Percentiles rank a stretch among this genome's conserved stretches.
Evolutionary conservation across 2,329 filamentous ascomycete species (phyloP).

Genomic region (Chaetomium olivaceum): DNA sequence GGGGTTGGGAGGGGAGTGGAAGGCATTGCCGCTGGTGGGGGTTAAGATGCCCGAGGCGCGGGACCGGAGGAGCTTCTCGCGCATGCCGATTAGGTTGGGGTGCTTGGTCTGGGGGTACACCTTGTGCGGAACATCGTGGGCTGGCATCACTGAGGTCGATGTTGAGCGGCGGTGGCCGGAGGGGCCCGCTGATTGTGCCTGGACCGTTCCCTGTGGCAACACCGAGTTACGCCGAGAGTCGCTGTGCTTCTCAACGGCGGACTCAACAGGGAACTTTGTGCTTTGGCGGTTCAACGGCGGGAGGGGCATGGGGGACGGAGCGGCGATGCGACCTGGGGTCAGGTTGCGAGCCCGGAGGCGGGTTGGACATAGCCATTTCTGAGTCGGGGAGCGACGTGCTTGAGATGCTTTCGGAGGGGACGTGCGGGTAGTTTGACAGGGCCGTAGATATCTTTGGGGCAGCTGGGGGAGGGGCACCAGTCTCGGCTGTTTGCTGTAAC

Average conservation of each 20-base stretch:
- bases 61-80: slow-evolving; percentile 55
- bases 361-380: slow-evolving; percentile 6
- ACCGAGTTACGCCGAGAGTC: slow-evolving; percentile 14
- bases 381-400: slow-evolving; percentile 30
- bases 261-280: slow-evolving; percentile 34
- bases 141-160: slow-evolving; percentile 24
- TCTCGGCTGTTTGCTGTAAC: slow-evolving; percentile 63
- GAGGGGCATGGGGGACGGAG: slow-evolving; percentile 34
- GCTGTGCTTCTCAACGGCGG: slow-evolving; percentile 48
- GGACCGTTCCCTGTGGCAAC: background rate
- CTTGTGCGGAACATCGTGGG: slow-evolving; percentile 36
- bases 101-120: slow-evolving; percentile 40
- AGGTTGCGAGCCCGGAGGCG: slow-evolving; percentile 15
- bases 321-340: slow-evolving; percentile 7
- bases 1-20: slow-evolving; percentile 33
- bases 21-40: slow-evolving; percentile 19
- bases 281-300: slow-evolving; percentile 26
- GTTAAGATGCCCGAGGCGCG: slow-evolving; percentile 48
- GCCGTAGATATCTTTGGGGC: slow-evolving; percentile 36
- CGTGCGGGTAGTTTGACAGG: slow-evolving; percentile 33
- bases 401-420: slow-evolving; percentile 31
- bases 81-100: slow-evolving; percentile 57
- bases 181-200: slow-evolving; percentile 16
- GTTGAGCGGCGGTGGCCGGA: slow-evolving; percentile 27
- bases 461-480: slow-evolving; percentile 47